phyloP scores from a whole-genome alignment of 768 basidiomycete species.

The Serendipita sp. region DNA sequence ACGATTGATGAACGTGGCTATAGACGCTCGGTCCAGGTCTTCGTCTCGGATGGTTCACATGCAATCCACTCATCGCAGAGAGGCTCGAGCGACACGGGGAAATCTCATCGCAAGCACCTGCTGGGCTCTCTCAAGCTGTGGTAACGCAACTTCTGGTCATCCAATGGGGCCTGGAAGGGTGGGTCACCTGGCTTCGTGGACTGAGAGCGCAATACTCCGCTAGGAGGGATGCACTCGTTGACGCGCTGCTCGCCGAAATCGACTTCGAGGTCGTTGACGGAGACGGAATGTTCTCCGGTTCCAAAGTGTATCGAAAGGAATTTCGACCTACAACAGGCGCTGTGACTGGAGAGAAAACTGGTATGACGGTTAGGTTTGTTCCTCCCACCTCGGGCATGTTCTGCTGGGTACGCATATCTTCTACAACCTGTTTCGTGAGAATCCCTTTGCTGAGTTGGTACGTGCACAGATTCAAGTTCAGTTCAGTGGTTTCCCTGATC shows the following conservation, averaged over 20 bases:
- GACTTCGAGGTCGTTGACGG: constrained; percentile 19
- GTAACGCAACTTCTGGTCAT: constrained; percentile 42
- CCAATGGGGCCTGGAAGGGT: constrained; percentile 53
- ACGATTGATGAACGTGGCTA: constrained; percentile 5
- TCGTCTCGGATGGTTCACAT: constrained; percentile 67
- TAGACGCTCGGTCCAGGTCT: constrained; percentile 57
- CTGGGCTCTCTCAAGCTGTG: constrained; percentile 36
- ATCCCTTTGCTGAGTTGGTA: background rate
- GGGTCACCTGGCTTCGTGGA: constrained; percentile 63
- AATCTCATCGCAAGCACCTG: constrained; percentile 50
- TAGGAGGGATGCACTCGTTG: constrained; percentile 49
- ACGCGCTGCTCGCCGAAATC: constrained; percentile 47
- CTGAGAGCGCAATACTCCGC: constrained; percentile 38
- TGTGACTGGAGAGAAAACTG: constrained; percentile 16
- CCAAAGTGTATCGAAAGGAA: constrained; percentile 28
- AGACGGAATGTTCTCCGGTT: constrained; percentile 21
- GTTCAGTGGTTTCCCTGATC: constrained; percentile 38
- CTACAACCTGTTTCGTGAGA: no score
- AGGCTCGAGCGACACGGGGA: constrained; percentile 55
- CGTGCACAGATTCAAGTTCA: constrained; percentile 39
- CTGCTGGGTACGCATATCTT: constrained; percentile 34
- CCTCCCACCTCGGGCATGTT: constrained; percentile 80
- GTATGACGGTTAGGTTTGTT: constrained; percentile 45
- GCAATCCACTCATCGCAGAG: constrained; percentile 60
- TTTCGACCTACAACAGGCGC: constrained; percentile 22